Percentiles rank a stretch among this genome's conserved stretches.
Evolutionary conservation across 306 rosid species (phyloP).

Genomic region (Abrus pulchellus): DNA sequence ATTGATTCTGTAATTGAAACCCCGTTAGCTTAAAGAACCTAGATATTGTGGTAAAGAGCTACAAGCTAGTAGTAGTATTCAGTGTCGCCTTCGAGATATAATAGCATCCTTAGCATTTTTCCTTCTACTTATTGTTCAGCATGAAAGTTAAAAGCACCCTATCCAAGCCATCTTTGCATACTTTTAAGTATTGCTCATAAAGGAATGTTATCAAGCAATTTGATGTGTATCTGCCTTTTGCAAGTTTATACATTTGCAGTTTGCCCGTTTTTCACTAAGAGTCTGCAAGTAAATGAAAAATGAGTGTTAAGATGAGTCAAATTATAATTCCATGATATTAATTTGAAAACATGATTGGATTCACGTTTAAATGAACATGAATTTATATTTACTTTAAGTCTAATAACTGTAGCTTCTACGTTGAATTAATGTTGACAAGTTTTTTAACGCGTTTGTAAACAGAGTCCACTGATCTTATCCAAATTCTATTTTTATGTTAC

Average conservation of each 20-base stretch:
- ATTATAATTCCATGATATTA: neutral
- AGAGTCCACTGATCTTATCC: neutral
- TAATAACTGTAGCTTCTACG: too few relatives aligned
- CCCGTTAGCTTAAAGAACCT: constrained; percentile 35
- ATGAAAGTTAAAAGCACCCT: constrained; percentile 22
- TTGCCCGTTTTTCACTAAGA: constrained; percentile 73
- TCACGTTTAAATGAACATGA: too few relatives aligned
- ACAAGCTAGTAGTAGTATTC: neutral
- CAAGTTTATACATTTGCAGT: constrained; percentile 73
- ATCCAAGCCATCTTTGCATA: constrained; percentile 48
- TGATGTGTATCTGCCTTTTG: constrained; percentile 64
- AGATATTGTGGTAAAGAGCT: constrained; percentile 37
- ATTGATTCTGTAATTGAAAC: constrained; percentile 43
- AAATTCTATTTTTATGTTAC: constrained; percentile 49
- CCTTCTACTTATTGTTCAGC: constrained; percentile 51
- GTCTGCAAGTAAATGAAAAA: constrained; percentile 55
- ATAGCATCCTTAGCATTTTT: constrained; percentile 38
- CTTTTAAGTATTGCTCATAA: constrained; percentile 40
- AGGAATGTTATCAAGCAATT: constrained; percentile 54
- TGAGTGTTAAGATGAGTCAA: constrained; percentile 5
- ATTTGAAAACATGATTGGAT: too few relatives aligned
- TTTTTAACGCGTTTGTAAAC: too few relatives aligned
- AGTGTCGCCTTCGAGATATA: constrained; percentile 37
- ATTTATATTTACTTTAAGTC: too few relatives aligned
- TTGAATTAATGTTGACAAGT: too few relatives aligned